Evolutionary conservation across 2,329 filamentous ascomycete species (phyloP).

Genomic region (Verticillium klebahnii): DNA sequence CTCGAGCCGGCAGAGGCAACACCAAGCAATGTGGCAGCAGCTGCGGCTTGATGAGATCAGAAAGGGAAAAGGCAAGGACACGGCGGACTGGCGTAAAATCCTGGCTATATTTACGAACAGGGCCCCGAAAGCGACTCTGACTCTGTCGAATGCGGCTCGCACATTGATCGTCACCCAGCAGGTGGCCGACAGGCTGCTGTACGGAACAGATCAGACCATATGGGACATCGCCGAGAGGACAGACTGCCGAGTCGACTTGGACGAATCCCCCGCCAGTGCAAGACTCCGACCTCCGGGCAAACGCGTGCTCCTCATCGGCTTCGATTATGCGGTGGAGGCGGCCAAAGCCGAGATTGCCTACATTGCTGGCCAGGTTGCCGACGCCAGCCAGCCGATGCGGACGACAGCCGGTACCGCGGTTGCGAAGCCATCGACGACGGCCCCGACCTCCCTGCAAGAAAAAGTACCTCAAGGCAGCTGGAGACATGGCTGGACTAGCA

Average conservation of each 20-base stretch:
- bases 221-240: conserved; percentile 24
- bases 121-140: neutral
- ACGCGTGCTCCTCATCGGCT: conserved; percentile 7
- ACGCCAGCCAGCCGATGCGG: neutral
- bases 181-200: conserved; percentile 10
- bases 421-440: neutral
- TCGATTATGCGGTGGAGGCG: conserved; percentile 7
- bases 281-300: neutral
- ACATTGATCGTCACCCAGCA: conserved; percentile 14
- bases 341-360: conserved; percentile 5
- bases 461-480: neutral
- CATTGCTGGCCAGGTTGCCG: neutral
- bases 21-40: conserved; percentile 27
- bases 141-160: neutral
- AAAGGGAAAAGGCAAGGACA: conserved; percentile 18
- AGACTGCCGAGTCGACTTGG: conserved; percentile 14
- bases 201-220: conserved; percentile 15
- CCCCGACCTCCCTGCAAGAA: neutral
- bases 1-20: conserved; percentile 14
- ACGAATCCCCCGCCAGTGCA: neutral
- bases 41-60: conserved; percentile 28
- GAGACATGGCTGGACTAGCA: conserved; percentile 6
- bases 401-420: neutral
- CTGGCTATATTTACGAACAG: conserved; percentile 26
- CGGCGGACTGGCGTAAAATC: conserved; percentile 34